Conservation (phyloP, 202 grass and related monocot genomes). For the Miscanthus sacchariflorus region DNA sequence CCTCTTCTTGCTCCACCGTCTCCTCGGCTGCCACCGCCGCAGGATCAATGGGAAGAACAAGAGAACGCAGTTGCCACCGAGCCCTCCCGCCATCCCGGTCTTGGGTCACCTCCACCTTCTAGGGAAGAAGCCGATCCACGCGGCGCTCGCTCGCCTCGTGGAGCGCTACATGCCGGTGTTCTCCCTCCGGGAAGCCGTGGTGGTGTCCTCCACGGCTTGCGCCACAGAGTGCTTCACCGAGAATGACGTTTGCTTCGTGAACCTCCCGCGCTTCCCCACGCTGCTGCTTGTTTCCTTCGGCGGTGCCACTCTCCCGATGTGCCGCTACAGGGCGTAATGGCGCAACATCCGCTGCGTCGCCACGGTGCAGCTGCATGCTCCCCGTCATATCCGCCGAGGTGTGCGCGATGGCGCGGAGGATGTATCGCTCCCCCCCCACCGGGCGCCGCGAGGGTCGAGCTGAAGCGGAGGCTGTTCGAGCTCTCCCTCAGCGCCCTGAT, state of each 20-base stretch:
- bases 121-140: constrained; percentile 50
- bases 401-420: constrained; percentile 32
- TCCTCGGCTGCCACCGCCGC: background rate
- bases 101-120: constrained; percentile 69
- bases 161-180: constrained; percentile 37
- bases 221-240: constrained; percentile 71
- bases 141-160: constrained; percentile 34
- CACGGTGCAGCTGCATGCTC: constrained; percentile 42
- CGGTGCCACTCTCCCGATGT: constrained; percentile 2
- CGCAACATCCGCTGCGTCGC: constrained; percentile 65
- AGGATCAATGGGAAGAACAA: constrained; percentile 5
- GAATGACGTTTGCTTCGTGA: constrained; percentile 55
- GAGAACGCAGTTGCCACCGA: constrained; percentile 27
- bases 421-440: constrained; percentile 3
- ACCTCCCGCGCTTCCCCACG: constrained; percentile 41
- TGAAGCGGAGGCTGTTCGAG: constrained; percentile 56
- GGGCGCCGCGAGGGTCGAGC: constrained; percentile 19
- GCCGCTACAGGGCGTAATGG: constrained; percentile 51
- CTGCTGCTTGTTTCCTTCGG: constrained; percentile 1
- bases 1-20: constrained; percentile 14
- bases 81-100: constrained; percentile 50
- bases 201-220: constrained; percentile 53
- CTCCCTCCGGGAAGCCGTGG: constrained; percentile 42
- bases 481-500: constrained; percentile 43
- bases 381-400: constrained; percentile 43